Base-by-base conservation (phyloP, 306 rosid genomes). In the Corylus heterophylla region DNA sequence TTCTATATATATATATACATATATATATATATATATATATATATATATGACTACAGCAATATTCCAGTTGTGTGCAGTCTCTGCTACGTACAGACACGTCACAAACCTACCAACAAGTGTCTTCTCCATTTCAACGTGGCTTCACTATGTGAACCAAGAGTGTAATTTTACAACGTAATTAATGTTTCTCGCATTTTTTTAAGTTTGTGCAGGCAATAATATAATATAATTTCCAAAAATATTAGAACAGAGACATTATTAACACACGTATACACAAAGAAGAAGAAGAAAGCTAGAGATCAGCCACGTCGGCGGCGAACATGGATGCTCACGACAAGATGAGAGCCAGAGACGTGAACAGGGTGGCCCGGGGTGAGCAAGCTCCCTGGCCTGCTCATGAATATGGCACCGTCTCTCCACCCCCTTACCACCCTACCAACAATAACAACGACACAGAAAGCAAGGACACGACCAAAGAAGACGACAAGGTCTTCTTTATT, bases 361-460 rank as follows among this genome's bases (percentile, higher is more conserved):
- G 73, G 61, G 88, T 89, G 83, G 88, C 87, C 0, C 62, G 87
- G 0, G 92, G 90, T 3, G 86, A 83, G 59, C 90, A 86, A 80
- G 89, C 92, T 64, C 90, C 86, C 0, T 71, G 88, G 20, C 93
- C 88, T 20, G n/a, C 84, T 49, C 93, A 90, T 61, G 86, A 90
- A 69, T 86, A 58, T 58, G 87, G 88, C 80, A 83, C 84, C 78
- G 82, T 90, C 85, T 87, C 89, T 0, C 75, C 76, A 12, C 77
- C 86, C 3, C 85, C 86, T 54, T 88, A 83, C 35, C 76, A 74
- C 42, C 79, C 82, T 52, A 77, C 76, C 63, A 12, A 75, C 20
- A 20, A 64, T 9, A 54, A 66, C 49, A 16, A 56, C 50, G 22
- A 22, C 48, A 72, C n/a, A 42, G 2, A 39, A 59, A 17, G 73